Base-by-base conservation (phyloP, 306 rosid genomes). In the Prunus davidiana region DNA sequence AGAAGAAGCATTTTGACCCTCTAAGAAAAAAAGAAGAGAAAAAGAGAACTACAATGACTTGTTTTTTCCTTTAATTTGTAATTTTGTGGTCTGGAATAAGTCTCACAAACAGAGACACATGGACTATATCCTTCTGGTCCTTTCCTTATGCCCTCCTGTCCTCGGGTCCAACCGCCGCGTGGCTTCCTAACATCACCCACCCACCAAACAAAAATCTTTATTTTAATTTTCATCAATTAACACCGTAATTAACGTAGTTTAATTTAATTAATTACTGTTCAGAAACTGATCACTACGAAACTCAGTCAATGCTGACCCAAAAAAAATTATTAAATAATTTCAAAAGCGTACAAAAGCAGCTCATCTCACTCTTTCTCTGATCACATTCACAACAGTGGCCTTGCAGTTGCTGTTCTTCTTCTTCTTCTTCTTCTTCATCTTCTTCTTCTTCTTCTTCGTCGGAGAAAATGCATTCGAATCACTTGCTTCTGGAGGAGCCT, bases 401-500 rank as follows among this genome's bases (percentile, higher is more conserved):
- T 27, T 51, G 6, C 56, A 22, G 34, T 27, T 16, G 56, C 12
- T n/a, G 5, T 12, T 20, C 12, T 1, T 30, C 62, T 3, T 56
- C 64, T 0, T 22, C 24, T 22, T 22, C 24, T 22, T 0, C 24
- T 0, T 22, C 24, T 0, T 58, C 64, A 0, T 58, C 64, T 54
- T 19, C 25, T 43, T 25, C 11, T 24, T 13, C 34, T 43, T 20
- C 6, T 67, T 25, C 60, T 28, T 57, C 18, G 8, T 25, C 32
- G 15, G 27, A 69, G 30, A 81, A 80, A 67, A 92, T 93, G 97
- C 87, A 78, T 15, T 73, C 91, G 6, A 89, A 73, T 38, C 86
- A 90, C 60, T 80, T 93, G 87, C 85, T 93, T 76, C 91, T 90
- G 10, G 93, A 93, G 71, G 97, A 93, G 83, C 97, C 97, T 0